Percentiles rank a stretch among this genome's conserved stretches.
Evolutionary conservation across 192 early-diverging fungal species (phyloP).

Genomic region (Geranomyces michiganensis): DNA sequence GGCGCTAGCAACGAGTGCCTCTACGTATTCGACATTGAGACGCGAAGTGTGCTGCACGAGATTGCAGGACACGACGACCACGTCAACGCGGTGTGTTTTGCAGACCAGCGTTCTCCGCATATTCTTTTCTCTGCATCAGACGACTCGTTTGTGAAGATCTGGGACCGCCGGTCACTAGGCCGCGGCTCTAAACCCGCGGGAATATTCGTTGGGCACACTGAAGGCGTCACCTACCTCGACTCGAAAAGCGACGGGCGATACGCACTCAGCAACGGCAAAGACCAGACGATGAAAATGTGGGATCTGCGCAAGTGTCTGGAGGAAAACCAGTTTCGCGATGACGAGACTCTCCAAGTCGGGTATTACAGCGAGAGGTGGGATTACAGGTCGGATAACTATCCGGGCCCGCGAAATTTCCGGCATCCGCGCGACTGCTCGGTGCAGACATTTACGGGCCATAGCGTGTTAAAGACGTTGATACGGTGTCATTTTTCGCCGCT

Average conservation of each 20-base stretch:
- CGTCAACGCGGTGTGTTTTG: conserved; percentile 61
- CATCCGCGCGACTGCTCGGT: conserved; percentile 62
- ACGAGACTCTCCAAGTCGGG: conserved; percentile 10
- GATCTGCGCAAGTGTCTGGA: conserved; percentile 56
- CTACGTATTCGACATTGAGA: conserved; percentile 63
- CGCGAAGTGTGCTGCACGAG: conserved; percentile 49
- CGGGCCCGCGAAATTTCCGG: conserved; percentile 28
- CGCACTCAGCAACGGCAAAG: conserved; percentile 69
- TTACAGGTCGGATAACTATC: conserved; percentile 50
- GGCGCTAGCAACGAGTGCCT: conserved; percentile 25
- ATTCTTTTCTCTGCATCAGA: conserved; percentile 66
- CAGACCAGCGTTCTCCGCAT: conserved; percentile 43
- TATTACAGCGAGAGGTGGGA: conserved; percentile 20
- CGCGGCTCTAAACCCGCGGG: conserved; percentile 52
- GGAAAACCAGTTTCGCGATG: conserved; percentile 10
- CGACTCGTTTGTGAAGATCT: conserved; percentile 57
- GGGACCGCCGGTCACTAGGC: conserved; percentile 57
- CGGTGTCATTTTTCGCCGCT: conserved; percentile 71
- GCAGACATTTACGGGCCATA: conserved; percentile 64
- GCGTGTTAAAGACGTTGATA: conserved; percentile 66
- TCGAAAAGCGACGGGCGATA: conserved; percentile 69
- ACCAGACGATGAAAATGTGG: conserved; percentile 71
- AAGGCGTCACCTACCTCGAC: conserved; percentile 71
- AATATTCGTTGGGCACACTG: conserved; percentile 68
- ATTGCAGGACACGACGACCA: conserved; percentile 63